Base-by-base conservation (phyloP, 2,329 filamentous ascomycete genomes). In the Niveomyces coronatus region DNA sequence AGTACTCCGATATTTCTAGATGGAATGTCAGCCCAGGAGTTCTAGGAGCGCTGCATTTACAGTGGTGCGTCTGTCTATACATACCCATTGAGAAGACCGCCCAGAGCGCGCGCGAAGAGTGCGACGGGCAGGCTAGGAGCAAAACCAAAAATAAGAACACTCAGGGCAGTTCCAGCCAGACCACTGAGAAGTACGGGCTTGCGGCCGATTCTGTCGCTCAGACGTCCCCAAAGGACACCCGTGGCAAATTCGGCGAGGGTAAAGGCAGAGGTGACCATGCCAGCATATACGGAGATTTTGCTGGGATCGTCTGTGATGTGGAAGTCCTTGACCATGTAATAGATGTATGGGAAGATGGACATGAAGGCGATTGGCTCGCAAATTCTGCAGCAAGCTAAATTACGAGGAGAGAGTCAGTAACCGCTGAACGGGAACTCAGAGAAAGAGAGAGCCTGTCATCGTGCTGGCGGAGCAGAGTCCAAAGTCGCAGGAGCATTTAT, bases 291-390 rank as follows among this genome's bases (percentile, higher is more conserved):
- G 11, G 88, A 85, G 49, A 95, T 93, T 55, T 83, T 78, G 51
- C 73, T 79, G 45, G 82, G 69, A 54, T 87, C 78, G 32, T 85
- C 70, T 45, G 87, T 85, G 55, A 94, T 80, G 53, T 84, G 70
- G 62, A 96, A 96, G 44, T 87, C 86, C 52, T 87, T 72, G 50
- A 96, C 82, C 91, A 98, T 96, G 67, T 84, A 89, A 67, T 94
- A 96, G 50, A 94, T 87, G 61, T 96, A 98, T 2, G 91, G 91
- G 57, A 98, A 96, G 50, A 96, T 95, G 38, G 88, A 95, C 86
- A 95, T 96, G 70, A 98, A 96, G 5, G 91, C 91, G 60, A 98
- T 96, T 37, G 91, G 91, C 59, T 98, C 91, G 69, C 87, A 95
- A 67, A 98, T 89, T 55, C 91, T 82, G 64, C 88, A 94, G 54